Base-by-base conservation (phyloP, 177 flowering plant genomes). In the Vitis hybrid region DNA sequence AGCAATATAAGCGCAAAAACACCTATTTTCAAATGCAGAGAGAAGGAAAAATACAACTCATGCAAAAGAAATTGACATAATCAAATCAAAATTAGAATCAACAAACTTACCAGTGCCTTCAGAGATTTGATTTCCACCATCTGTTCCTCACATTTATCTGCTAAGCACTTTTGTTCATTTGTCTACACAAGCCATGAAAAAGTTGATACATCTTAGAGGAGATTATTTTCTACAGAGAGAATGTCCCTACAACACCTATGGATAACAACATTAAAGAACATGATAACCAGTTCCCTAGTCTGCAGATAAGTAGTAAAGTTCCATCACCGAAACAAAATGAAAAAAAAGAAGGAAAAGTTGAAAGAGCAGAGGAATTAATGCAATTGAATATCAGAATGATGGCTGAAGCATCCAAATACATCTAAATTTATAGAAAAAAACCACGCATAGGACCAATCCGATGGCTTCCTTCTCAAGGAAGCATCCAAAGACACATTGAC, bases 61-160 rank as follows among this genome's bases (percentile, higher is more conserved):
- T 3, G 21, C n/a, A 15, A 16, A 16, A 62, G 15, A 62, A 62
- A 62, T 62, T 13, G 10, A 48, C 14, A 62, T 12, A 48, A 62
- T 31, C 50, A 58, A 22, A 65, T 13, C 11, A 73, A 14, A 26
- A 16, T 45, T 50, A 12, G 39, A 49, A 26, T 12, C 52, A 18
- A 69, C 11, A 55, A 62, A 74, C 85, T 78, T 76, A 93, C 99
- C 86, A 82, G 53, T 56, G 73, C 83, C 70, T 85, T 84, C 10
- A 91, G 88, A 65, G 90, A 85, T 72, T 90, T 88, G 78, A 91
- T 93, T 75, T 91, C 89, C 51, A 21, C 75, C 62, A 60, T 76
- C 74, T 88, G 95, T 71, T 80, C 75, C 65, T 85, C 77, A 81
- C 92, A 93, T 68, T 72, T 80, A 60, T 80, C 87, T 18, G 79